Conservation (phyloP, 768 basidiomycete genomes). For the Russula ochroleuca region DNA sequence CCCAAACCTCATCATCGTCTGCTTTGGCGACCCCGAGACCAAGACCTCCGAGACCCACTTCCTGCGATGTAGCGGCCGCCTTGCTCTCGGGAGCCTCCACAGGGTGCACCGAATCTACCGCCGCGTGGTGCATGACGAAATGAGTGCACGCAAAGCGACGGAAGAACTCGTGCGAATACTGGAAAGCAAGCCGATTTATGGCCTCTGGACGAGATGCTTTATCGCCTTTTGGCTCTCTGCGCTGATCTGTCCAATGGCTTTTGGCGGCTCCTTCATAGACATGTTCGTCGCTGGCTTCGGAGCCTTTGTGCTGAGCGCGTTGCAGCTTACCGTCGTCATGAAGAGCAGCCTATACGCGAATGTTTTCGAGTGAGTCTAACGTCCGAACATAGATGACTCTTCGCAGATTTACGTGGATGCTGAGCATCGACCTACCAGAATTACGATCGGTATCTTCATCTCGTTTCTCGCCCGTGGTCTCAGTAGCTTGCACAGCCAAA, state of each 20-base stretch:
- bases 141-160: constrained; percentile 74
- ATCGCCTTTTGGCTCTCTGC: constrained; percentile 69
- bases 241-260: constrained; percentile 79
- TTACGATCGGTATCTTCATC: constrained; percentile 75
- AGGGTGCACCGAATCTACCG: constrained; percentile 83
- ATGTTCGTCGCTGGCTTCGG: constrained; percentile 76
- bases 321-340: constrained; percentile 69
- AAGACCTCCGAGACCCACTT: constrained; percentile 88
- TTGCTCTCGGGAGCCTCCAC: constrained; percentile 82
- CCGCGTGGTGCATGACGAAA: constrained; percentile 85
- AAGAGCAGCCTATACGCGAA: constrained; percentile 82
- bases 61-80: constrained; percentile 69
- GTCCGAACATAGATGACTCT: constrained; percentile 31
- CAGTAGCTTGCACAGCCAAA: constrained; percentile 66
- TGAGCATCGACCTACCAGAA: constrained; percentile 43
- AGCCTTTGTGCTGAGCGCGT: constrained; percentile 60
- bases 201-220: constrained; percentile 54
- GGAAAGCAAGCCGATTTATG: constrained; percentile 59
- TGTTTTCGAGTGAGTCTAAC: constrained; percentile 75
- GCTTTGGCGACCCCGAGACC: constrained; percentile 87
- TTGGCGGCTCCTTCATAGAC: constrained; percentile 79
- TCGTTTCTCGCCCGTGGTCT: constrained; percentile 79
- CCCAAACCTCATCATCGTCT: constrained; percentile 76
- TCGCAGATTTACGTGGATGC: neutral
- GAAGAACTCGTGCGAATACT: constrained; percentile 61